phyloP scores from a whole-genome alignment of 805 yeast species.

The Metschnikowia cerradonensis region DNA sequence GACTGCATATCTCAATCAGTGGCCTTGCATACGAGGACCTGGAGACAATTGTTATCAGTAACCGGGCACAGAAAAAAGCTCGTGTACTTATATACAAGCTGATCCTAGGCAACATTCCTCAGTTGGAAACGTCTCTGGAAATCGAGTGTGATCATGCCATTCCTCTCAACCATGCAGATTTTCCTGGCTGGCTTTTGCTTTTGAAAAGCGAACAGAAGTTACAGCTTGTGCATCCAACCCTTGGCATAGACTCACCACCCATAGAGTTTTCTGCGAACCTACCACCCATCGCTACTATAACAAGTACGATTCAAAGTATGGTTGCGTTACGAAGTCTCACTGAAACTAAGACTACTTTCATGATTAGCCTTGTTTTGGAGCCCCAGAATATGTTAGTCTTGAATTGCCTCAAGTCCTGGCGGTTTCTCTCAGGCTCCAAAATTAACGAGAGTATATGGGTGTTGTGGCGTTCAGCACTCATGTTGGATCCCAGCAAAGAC shows the following conservation, averaged over 20 bases:
- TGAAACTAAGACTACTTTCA: constrained; percentile 18
- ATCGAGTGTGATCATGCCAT: constrained; percentile 24
- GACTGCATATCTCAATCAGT: constrained; percentile 30
- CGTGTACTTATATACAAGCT: constrained; percentile 49
- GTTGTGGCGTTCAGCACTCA: constrained; percentile 56
- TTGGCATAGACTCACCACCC: constrained; percentile 42
- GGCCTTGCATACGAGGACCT: constrained; percentile 46
- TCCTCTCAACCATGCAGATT: constrained; percentile 29
- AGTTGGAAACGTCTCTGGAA: constrained; percentile 16
- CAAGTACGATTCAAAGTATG: constrained; percentile 27
- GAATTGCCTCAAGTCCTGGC: constrained; percentile 47
- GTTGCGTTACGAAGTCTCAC: constrained; percentile 23
- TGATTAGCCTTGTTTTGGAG: constrained; percentile 34
- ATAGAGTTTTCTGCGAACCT: constrained; percentile 16
- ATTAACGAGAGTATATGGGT: constrained; percentile 57
- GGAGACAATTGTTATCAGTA: constrained; percentile 59
- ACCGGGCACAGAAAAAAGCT: constrained; percentile 38
- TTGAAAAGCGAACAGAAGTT: constrained; percentile 34
- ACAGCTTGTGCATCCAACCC: constrained; percentile 52
- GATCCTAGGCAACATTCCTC: constrained; percentile 28
- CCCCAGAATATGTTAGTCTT: constrained; percentile 45
- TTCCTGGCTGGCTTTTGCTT: constrained; percentile 45
- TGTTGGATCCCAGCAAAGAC: constrained; percentile 35
- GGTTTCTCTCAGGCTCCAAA: constrained; percentile 53
- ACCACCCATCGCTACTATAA: constrained; percentile 21